phyloP scores from a whole-genome alignment of 495 filamentous ascomycete genomes.

The Elaphomyces granulatus region DNA sequence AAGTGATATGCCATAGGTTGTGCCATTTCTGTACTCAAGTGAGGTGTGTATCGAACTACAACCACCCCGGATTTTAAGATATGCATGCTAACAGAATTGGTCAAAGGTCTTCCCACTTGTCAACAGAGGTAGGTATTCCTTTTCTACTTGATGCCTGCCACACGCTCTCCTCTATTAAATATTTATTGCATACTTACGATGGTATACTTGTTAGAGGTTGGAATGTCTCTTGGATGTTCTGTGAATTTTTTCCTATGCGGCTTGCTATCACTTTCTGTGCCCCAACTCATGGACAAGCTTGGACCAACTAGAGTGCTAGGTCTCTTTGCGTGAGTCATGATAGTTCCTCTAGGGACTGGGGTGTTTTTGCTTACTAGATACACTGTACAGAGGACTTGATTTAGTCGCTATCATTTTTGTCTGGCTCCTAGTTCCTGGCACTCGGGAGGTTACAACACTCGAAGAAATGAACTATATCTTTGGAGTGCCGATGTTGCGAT shows the following conservation, averaged over 20 bases:
- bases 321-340: slow-evolving; percentile 8
- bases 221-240: slow-evolving; percentile 9
- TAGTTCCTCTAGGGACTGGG: too few species aligned
- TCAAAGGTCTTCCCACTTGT: slow-evolving; percentile 8
- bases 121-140: slow-evolving; percentile 3
- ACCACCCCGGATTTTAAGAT: too few species aligned
- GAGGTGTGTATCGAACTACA: too few species aligned
- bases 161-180: background rate
- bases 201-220: slow-evolving; percentile 6
- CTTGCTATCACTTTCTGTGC: slow-evolving; percentile 8
- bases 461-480: slow-evolving; percentile 13
- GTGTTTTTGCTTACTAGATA: too few species aligned
- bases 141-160: background rate
- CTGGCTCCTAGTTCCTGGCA: slow-evolving; percentile 12
- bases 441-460: slow-evolving; percentile 6
- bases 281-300: slow-evolving; percentile 4
- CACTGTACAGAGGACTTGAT: slow-evolving; percentile 6
- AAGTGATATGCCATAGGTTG: too few species aligned
- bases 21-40: slow-evolving; percentile 13
- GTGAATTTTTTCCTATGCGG: slow-evolving; percentile 8
- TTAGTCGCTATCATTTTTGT: slow-evolving; percentile 8
- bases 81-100: too few species aligned
- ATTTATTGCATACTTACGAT: background rate
- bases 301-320: slow-evolving; percentile 7
- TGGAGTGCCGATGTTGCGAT: slow-evolving; percentile 19